Evolutionary conservation across 768 basidiomycete species (phyloP), one percentile per base, ranked within the genome.

Genomic region (Amanita phalloides): DNA sequence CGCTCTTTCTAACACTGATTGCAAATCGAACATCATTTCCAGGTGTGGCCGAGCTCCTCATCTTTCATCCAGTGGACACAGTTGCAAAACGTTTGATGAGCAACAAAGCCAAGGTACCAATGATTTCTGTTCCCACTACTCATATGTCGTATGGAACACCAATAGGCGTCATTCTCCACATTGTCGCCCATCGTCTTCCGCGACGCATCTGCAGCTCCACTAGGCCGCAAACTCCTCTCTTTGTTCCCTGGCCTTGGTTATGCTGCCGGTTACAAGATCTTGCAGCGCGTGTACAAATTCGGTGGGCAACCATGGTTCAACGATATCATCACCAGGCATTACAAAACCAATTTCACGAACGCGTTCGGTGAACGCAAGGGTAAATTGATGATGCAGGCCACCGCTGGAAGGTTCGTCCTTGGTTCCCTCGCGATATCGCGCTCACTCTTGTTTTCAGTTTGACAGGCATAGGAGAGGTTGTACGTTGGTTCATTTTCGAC

Each of bases 11-110:
- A 23, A 10, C 46, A 49, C 13, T 25, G 17, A 13, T 13, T 53
- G 20, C 35, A 30, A 25, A 21, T 42, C 33, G 53, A 53, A 49
- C 49, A 26, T 47, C 42, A 21, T 52, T 37, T 53, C 14, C 56
- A 95, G 94, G 94, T 62, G 75, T 99, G 61, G 92, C 94, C 58
- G 95, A 99, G 73, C 76, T 99, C 49, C 69, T 96, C 58, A 81
- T 97, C 17, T 96, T 97, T 72, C 93, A 96, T 65, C 93, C 93
- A 17, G 89, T 92, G 21, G 93, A 99, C 69, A 99, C 96, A 1
- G 84, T 97, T 50, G 92, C 96, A n/a, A 99, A 99, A 68, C 86
- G 95, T 33, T 68, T 99, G 48, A 99, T 99, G 95, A 94, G 90
- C 66, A 96, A 97, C 79, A 93, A 93, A 73, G 74, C 76, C 55